These are phyloP conservation scores for Pythium dissimile DNA, from an alignment of 352 stramenopile genomes.

Conservation along the genomic window DNA sequence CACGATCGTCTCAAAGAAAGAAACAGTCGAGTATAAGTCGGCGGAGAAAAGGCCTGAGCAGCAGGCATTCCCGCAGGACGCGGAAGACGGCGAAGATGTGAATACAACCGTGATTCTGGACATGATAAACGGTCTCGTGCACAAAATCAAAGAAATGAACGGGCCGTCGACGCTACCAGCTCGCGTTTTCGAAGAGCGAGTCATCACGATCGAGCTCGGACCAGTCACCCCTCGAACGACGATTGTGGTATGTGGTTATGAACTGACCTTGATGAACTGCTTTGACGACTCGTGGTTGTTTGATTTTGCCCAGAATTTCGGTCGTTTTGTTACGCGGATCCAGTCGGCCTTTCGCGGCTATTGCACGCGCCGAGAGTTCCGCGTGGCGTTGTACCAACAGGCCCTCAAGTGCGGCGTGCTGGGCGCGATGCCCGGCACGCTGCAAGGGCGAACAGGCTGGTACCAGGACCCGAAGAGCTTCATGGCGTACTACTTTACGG, in stretches of 20 bases:
- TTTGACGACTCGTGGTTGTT: too few relatives aligned
- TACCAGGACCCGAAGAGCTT: conserved; percentile 75
- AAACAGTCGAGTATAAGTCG: neutral
- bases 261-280: neutral
- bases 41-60: neutral
- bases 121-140: conserved; percentile 7
- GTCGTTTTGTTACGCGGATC: conserved; percentile 32
- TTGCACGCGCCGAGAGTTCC: conserved; percentile 44
- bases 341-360: conserved; percentile 60
- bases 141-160: conserved; percentile 4
- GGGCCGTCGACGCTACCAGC: neutral
- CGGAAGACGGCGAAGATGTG: neutral
- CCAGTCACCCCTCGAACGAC: neutral
- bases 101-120: conserved; percentile 3
- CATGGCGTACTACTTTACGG: conserved; percentile 74
- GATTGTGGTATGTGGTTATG: neutral
- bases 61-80: neutral
- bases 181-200: neutral
- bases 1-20: neutral
- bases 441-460: conserved; percentile 61
- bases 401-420: conserved; percentile 59
- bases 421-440: conserved; percentile 64
- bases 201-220: conserved; percentile 1
- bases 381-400: conserved; percentile 60
- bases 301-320: conserved; percentile 9